Evolutionary conservation across 495 filamentous ascomycete species (phyloP).

Genomic region (Aspergillus ostianus): DNA sequence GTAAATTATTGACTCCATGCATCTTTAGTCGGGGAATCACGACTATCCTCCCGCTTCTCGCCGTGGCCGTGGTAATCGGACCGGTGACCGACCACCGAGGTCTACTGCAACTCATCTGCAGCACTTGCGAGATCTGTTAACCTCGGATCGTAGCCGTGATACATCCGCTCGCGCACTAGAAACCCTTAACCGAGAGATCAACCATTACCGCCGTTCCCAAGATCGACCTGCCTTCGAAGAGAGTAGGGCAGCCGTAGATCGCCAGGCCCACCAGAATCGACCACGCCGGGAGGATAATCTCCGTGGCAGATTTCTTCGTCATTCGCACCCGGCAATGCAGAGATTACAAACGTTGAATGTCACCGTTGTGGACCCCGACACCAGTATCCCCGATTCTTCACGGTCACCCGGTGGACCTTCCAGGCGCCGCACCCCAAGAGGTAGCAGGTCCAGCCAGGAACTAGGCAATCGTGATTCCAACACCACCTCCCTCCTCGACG

Average conservation of each 20-base stretch:
- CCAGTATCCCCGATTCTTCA: conserved; percentile 12
- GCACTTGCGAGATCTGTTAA: conserved; percentile 42
- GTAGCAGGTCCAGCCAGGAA: conserved; percentile 13
- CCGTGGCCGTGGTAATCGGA: conserved; percentile 26
- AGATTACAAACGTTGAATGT: conserved; percentile 16
- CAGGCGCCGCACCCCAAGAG: conserved; percentile 16
- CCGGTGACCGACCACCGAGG: conserved; percentile 19
- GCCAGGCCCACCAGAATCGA: conserved; percentile 24
- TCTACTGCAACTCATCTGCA: conserved; percentile 27
- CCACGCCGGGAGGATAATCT: conserved; percentile 13
- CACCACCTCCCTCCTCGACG: conserved; percentile 31
- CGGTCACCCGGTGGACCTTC: conserved; percentile 13
- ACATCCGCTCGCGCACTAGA: conserved; percentile 40
- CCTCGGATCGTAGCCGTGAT: conserved; percentile 37
- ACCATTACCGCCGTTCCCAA: conserved; percentile 26
- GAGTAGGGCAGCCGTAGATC: conserved; percentile 26
- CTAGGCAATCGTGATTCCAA: conserved; percentile 10
- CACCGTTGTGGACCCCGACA: conserved; percentile 13
- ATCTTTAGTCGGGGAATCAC: conserved; percentile 58
- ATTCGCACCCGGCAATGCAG: conserved; percentile 11
- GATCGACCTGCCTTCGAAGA: conserved; percentile 28
- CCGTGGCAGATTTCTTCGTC: conserved; percentile 14
- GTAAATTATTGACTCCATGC: conserved; percentile 19
- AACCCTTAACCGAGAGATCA: conserved; percentile 39
- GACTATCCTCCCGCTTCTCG: conserved; percentile 54